Evolutionary conservation across 1,139 yeast genomes (phyloP).

Genomic region (Candida dubliniensis): DNA sequence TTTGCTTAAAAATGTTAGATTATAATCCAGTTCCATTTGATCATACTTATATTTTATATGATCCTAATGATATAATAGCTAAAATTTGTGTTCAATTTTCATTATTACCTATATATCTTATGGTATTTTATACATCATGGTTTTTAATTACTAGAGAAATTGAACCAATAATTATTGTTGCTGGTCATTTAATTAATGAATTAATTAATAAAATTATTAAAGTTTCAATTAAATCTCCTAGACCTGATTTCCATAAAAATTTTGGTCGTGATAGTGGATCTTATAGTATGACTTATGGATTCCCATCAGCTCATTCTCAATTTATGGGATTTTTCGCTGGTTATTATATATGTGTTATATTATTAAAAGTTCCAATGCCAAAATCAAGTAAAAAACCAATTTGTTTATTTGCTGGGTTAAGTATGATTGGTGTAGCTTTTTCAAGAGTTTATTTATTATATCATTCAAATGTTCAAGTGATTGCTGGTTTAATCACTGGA

Average conservation of each 20-base stretch:
- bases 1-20: no score
- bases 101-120: constrained; percentile 75
- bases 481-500: constrained; percentile 72
- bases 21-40: constrained; percentile 46
- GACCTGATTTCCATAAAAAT: constrained; percentile 66
- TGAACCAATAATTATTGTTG: constrained; percentile 80
- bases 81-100: constrained; percentile 69
- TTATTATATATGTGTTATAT: constrained; percentile 51
- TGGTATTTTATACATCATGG: constrained; percentile 83
- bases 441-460: constrained; percentile 80
- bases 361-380: constrained; percentile 29
- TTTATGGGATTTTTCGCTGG: constrained; percentile 85
- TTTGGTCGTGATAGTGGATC: constrained; percentile 44
- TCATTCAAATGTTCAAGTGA: constrained; percentile 72
- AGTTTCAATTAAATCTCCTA: constrained; percentile 60
- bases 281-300: constrained; percentile 71
- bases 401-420: constrained; percentile 20
- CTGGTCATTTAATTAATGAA: constrained; percentile 84
- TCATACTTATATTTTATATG: constrained; percentile 78
- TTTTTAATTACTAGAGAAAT: constrained; percentile 78
- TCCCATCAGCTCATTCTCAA: constrained; percentile 98
- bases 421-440: constrained; percentile 56
- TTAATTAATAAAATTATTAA: constrained; percentile 69
- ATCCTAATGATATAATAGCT: constrained; percentile 64
- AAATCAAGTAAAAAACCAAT: constrained; percentile 24